Percentiles rank a stretch among this genome's conserved stretches.
phyloP scores from a whole-genome alignment of 768 basidiomycete genomes.

The Paxillus ammoniavirescens region DNA sequence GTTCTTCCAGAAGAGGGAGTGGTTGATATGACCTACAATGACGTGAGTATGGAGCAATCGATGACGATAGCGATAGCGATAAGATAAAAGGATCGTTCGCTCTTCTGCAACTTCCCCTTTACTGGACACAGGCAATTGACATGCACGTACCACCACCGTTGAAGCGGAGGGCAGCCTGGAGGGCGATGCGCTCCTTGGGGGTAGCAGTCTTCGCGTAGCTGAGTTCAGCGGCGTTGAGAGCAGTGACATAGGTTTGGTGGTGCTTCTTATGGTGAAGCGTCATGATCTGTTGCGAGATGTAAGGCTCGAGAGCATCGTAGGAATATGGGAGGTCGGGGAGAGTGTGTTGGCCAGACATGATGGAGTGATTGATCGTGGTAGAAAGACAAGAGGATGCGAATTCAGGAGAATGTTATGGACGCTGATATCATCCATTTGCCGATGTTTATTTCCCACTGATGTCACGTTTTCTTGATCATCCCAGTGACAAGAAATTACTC shows the following conservation, averaged over 20 bases:
- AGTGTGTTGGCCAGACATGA: slow-evolving; percentile 43
- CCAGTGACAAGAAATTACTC: too few relatives aligned
- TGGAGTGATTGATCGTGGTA: slow-evolving; percentile 8
- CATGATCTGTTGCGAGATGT: slow-evolving; percentile 92
- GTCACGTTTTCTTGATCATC: too few relatives aligned
- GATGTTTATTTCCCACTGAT: background rate
- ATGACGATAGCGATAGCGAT: slow-evolving; percentile 17
- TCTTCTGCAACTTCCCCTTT: background rate
- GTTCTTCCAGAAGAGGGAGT: slow-evolving; percentile 96
- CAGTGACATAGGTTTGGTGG: slow-evolving; percentile 92
- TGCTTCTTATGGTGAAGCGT: slow-evolving; percentile 92
- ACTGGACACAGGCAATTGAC: background rate
- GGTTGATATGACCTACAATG: slow-evolving; percentile 79
- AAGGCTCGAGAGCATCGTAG: slow-evolving; percentile 92
- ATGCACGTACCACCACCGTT: slow-evolving; percentile 85
- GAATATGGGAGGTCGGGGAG: slow-evolving; percentile 75
- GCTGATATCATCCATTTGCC: slow-evolving; percentile 12
- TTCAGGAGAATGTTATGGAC: slow-evolving; percentile 1
- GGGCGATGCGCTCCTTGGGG: slow-evolving; percentile 79
- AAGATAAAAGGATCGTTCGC: slow-evolving; percentile 6
- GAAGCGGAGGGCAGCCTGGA: slow-evolving; percentile 92
- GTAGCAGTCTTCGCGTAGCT: slow-evolving; percentile 64
- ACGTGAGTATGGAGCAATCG: slow-evolving; percentile 6
- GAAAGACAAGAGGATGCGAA: background rate
- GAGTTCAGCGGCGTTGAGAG: slow-evolving; percentile 86